Conservation (phyloP, 2,329 filamentous ascomycete species). For the Arthrobotrys megalospora region DNA sequence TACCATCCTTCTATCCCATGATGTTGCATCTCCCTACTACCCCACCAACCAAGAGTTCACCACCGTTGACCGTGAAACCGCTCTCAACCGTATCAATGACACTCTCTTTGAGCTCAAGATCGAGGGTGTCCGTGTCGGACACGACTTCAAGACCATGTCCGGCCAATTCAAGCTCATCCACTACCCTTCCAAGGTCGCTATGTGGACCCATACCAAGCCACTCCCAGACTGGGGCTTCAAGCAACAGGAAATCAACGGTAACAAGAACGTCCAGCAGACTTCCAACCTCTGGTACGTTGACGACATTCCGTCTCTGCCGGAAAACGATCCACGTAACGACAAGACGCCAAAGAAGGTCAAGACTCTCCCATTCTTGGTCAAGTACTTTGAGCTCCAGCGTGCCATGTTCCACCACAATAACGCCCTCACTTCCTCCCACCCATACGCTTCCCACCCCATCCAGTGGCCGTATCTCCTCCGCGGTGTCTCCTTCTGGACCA, state of each 20-base stretch:
- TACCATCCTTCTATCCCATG: conserved; percentile 88
- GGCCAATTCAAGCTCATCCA: conserved; percentile 97
- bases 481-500: conserved; percentile 99
- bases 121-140: conserved; percentile 83
- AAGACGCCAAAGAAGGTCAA: conserved; percentile 86
- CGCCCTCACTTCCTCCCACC: conserved; percentile 95
- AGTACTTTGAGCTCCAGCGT: conserved; percentile 96
- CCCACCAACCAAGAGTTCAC: conserved; percentile 99
- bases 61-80: conserved; percentile 80
- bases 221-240: conserved; percentile 98
- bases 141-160: conserved; percentile 90
- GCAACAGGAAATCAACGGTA: conserved; percentile 99
- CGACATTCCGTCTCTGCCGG: conserved; percentile 84
- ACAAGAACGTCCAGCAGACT: conserved; percentile 90
- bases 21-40: conserved; percentile 95
- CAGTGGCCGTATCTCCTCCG: conserved; percentile 98
- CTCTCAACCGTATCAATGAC: conserved; percentile 83
- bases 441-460: conserved; percentile 93
- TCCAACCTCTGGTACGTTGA: conserved; percentile 97
- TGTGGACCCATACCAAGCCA: conserved; percentile 97
- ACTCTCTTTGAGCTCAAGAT: conserved; percentile 94
- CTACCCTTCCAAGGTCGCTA: conserved; percentile 93
- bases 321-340: conserved; percentile 79
- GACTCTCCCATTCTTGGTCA: conserved; percentile 86
- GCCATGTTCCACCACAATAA: conserved; percentile 99